These are phyloP conservation scores for Phialocephala sp. DNA, from an alignment of 2,329 filamentous ascomycete species.

Conservation along the genomic window DNA sequence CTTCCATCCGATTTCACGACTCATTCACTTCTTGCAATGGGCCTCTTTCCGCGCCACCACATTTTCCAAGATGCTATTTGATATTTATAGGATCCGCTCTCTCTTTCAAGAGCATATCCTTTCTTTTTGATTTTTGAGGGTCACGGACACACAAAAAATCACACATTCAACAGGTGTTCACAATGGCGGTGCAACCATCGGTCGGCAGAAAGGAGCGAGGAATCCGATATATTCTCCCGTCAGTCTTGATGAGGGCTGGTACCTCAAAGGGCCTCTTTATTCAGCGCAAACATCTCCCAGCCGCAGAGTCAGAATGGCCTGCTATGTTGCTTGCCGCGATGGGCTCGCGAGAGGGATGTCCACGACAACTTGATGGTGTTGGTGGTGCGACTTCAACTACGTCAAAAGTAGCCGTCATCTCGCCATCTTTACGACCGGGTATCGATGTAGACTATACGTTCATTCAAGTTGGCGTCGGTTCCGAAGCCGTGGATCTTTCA, in stretches of 20 bases:
- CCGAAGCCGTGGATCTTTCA: slow-evolving; percentile 64
- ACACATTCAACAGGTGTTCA: no score
- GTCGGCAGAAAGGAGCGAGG: neutral
- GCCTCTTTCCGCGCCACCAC: neutral
- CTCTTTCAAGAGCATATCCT: neutral
- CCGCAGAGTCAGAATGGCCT: slow-evolving; percentile 50
- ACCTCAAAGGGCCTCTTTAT: slow-evolving; percentile 62
- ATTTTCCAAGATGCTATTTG: neutral
- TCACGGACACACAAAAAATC: neutral
- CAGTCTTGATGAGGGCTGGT: slow-evolving; percentile 18
- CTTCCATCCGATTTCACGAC: neutral
- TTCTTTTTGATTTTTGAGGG: neutral
- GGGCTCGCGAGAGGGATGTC: slow-evolving; percentile 67
- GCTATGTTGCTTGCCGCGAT: slow-evolving; percentile 63
- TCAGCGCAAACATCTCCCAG: slow-evolving; percentile 55
- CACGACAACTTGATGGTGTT: slow-evolving; percentile 73
- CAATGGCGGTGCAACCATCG: neutral
- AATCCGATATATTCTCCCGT: slow-evolving; percentile 7
- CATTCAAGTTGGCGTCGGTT: slow-evolving; percentile 67
- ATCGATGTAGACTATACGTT: slow-evolving; percentile 73
- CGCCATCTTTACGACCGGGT: slow-evolving; percentile 50
- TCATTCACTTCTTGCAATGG: neutral
- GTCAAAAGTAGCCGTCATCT: slow-evolving; percentile 71
- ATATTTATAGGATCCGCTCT: neutral
- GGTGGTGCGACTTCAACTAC: slow-evolving; percentile 70